Percentiles rank a stretch among this genome's conserved stretches.
Conservation (phyloP, 2,329 filamentous ascomycete species). For the Ophiostoma australiae region DNA sequence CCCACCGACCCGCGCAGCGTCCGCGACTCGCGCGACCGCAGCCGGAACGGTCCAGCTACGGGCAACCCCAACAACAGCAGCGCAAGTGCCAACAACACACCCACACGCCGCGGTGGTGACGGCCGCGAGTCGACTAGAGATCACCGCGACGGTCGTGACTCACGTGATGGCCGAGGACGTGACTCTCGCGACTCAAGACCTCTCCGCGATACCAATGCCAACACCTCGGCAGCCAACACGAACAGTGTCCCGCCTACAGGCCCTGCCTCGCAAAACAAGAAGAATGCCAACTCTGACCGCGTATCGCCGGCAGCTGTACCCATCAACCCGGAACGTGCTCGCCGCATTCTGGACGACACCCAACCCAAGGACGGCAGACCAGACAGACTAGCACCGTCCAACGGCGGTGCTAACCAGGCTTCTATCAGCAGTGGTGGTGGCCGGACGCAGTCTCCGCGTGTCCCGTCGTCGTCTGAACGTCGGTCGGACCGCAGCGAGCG, state of each 20-base stretch:
- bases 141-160: slow-evolving; percentile 37
- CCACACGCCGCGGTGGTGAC: slow-evolving; percentile 30
- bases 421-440: not conserved
- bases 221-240: not conserved
- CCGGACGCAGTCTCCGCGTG: slow-evolving; percentile 48
- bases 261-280: slow-evolving; percentile 15
- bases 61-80: slow-evolving; percentile 8
- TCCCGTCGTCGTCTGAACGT: slow-evolving; percentile 34
- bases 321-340: slow-evolving; percentile 53
- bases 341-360: slow-evolving; percentile 46
- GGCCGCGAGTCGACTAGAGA: slow-evolving; percentile 37
- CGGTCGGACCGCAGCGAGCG: slow-evolving; percentile 37
- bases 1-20: slow-evolving; percentile 15
- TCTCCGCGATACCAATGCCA: not conserved
- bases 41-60: not conserved
- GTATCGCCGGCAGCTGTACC: slow-evolving; percentile 40
- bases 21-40: slow-evolving; percentile 18
- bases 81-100: slow-evolving; percentile 18
- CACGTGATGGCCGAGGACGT: slow-evolving; percentile 25
- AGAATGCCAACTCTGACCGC: slow-evolving; percentile 21
- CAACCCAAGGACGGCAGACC: slow-evolving; percentile 30
- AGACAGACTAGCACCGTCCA: not conserved
- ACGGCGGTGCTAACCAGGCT: not conserved
- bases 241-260: slow-evolving; percentile 12
- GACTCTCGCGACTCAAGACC: slow-evolving; percentile 34